Conservation (phyloP, 1,139 yeast species). For the Hyphopichia buzzinii region DNA sequence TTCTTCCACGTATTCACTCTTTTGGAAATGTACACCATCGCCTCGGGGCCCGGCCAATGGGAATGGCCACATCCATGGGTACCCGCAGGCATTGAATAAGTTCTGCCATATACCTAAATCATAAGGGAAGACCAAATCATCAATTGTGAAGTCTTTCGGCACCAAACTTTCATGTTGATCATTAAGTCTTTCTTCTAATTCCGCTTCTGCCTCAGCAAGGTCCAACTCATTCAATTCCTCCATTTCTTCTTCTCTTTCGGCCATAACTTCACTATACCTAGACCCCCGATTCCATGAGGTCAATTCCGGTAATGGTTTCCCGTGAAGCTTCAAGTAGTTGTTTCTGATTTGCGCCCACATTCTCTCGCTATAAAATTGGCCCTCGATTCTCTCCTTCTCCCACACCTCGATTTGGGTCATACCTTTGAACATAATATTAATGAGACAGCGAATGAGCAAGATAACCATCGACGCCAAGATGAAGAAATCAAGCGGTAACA, state of each 20-base stretch:
- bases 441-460: constrained; percentile 59
- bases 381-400: constrained; percentile 82
- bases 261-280: constrained; percentile 15
- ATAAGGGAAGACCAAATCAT: constrained; percentile 75
- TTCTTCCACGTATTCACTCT: constrained; percentile 52
- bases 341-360: constrained; percentile 49
- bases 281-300: constrained; percentile 44
- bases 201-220: constrained; percentile 6
- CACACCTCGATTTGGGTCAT: constrained; percentile 90
- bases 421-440: constrained; percentile 60
- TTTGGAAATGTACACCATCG: constrained; percentile 48
- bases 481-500: constrained; percentile 57
- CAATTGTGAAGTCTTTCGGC: constrained; percentile 44
- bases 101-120: constrained; percentile 66
- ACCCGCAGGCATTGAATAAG: constrained; percentile 49
- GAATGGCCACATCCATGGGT: constrained; percentile 60
- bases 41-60: constrained; percentile 61
- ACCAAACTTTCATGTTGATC: constrained; percentile 11
- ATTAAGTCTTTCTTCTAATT: constrained; percentile 10
- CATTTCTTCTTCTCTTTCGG: constrained; percentile 11
- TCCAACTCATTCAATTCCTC: constrained; percentile 7
- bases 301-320: constrained; percentile 43
- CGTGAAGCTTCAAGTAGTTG: constrained; percentile 47
- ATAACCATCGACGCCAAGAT: constrained; percentile 58
- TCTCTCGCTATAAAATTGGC: constrained; percentile 54